A percentile compares a stretch with the other conserved stretches of the same genome.
phyloP scores from a whole-genome alignment of 176 grass and related monocot species.

The Poa pratensis region DNA sequence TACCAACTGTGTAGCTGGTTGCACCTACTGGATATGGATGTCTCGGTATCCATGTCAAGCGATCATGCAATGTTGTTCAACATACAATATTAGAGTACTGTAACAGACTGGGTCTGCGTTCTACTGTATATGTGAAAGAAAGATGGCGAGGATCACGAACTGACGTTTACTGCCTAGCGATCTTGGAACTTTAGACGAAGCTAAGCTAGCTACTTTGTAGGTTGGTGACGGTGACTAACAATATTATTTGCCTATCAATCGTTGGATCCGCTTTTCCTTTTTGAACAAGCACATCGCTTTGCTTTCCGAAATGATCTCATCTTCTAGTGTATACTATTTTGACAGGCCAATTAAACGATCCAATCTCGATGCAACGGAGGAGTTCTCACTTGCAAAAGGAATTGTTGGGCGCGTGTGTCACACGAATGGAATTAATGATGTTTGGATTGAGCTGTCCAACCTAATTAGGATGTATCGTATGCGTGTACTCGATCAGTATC shows the following conservation, averaged over 20 bases:
- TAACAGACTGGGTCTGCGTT: not conserved
- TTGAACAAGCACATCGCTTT: not conserved
- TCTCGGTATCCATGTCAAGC: constrained; percentile 54
- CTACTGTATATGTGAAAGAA: constrained; percentile 29
- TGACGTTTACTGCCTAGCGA: constrained; percentile 23
- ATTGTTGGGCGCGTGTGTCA: constrained; percentile 32
- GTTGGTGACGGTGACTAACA: constrained; percentile 44
- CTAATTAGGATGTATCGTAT: constrained; percentile 40
- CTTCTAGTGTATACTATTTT: not conserved
- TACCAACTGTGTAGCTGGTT: constrained; percentile 55
- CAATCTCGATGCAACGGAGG: constrained; percentile 5
- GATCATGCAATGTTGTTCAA: constrained; percentile 40
- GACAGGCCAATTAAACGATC: not conserved
- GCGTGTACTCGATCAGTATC: not conserved
- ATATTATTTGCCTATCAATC: not conserved
- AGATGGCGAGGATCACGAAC: constrained; percentile 10
- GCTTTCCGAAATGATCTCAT: constrained; percentile 23
- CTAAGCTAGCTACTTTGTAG: constrained; percentile 31
- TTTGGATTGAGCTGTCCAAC: constrained; percentile 48
- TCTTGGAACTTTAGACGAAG: constrained; percentile 31
- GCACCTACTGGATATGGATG: constrained; percentile 50
- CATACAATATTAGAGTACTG: constrained; percentile 17
- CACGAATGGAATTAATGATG: constrained; percentile 21
- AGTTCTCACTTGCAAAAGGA: not conserved
- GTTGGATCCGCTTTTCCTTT: constrained; percentile 22